A percentile compares a stretch with the other conserved stretches of the same genome.
phyloP scores from a whole-genome alignment of 192 early-diverging fungal species.

The Podochytrium sp. region DNA sequence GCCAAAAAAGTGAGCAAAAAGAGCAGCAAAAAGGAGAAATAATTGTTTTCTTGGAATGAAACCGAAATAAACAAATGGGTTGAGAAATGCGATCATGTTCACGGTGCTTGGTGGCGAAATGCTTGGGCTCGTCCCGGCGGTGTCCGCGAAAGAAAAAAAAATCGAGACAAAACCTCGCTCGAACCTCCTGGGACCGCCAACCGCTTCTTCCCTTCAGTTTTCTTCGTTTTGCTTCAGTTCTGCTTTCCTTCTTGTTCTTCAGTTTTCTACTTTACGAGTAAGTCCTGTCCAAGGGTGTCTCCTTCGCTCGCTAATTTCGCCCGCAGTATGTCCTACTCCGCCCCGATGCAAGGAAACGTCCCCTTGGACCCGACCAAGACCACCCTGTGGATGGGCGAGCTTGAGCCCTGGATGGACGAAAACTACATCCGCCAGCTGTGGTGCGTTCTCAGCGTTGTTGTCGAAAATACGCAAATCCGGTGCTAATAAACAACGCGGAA shows the following conservation, averaged over 20 bases:
- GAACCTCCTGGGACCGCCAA: background rate
- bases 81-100: too few relatives aligned
- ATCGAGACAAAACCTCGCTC: too few relatives aligned
- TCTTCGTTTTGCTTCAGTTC: background rate
- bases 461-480: too few relatives aligned
- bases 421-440: conserved; percentile 85
- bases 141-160: too few relatives aligned
- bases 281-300: too few relatives aligned
- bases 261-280: too few relatives aligned
- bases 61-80: too few relatives aligned
- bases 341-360: background rate
- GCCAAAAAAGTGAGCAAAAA: background rate
- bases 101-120: too few relatives aligned
- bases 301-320: too few relatives aligned
- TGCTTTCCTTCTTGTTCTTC: background rate
- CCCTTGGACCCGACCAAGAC: conserved; percentile 28
- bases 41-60: too few relatives aligned
- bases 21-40: background rate
- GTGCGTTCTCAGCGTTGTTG: conserved; percentile 56
- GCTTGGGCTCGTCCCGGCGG: too few relatives aligned
- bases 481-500: too few relatives aligned
- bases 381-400: conserved; percentile 87
- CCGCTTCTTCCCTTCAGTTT: conserved; percentile 1
- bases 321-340: conserved; percentile 20
- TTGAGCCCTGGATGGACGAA: conserved; percentile 99